A percentile compares a stretch with the other conserved stretches of the same genome.
Evolutionary conservation across 805 yeast species (phyloP).

Genomic region (Kodamaea jinghongensis): DNA sequence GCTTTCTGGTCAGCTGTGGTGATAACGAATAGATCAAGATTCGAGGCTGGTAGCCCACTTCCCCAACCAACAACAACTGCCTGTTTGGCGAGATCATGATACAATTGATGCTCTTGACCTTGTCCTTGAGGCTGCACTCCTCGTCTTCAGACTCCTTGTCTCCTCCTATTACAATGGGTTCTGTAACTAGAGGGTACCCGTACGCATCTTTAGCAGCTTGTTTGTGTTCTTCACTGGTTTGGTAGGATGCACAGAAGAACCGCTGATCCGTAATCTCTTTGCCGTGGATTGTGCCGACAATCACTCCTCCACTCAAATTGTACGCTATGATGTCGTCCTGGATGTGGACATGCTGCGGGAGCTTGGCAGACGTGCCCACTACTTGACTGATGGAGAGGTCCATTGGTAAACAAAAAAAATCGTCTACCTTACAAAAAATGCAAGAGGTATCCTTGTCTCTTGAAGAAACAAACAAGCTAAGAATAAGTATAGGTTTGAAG

Average conservation of each 20-base stretch:
- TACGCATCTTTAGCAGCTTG: constrained; percentile 26
- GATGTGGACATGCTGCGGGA: constrained; percentile 39
- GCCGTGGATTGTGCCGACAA: constrained; percentile 38
- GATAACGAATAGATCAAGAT: constrained; percentile 59
- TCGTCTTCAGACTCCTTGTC: constrained; percentile 10
- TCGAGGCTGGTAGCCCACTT: constrained; percentile 66
- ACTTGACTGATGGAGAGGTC: constrained; percentile 16
- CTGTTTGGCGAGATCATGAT: constrained; percentile 58
- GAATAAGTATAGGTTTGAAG: constrained; percentile 38
- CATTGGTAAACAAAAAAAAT: neutral
- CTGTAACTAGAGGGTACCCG: constrained; percentile 32
- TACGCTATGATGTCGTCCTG: constrained; percentile 46
- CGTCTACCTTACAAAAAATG: neutral
- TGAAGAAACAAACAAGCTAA: constrained; percentile 42
- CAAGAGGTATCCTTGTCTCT: constrained; percentile 6
- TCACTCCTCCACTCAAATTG: constrained; percentile 60
- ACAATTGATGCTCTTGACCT: constrained; percentile 53
- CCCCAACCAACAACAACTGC: constrained; percentile 63
- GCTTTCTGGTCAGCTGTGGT: constrained; percentile 43
- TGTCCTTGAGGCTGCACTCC: constrained; percentile 32
- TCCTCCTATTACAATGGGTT: constrained; percentile 18
- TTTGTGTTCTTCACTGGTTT: constrained; percentile 6
- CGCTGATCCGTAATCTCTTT: constrained; percentile 34
- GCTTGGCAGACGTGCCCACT: constrained; percentile 48
- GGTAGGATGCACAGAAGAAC: constrained; percentile 50